Conservation (phyloP, 1,284 basidiomycete species). For the Gomphus bonarii region DNA sequence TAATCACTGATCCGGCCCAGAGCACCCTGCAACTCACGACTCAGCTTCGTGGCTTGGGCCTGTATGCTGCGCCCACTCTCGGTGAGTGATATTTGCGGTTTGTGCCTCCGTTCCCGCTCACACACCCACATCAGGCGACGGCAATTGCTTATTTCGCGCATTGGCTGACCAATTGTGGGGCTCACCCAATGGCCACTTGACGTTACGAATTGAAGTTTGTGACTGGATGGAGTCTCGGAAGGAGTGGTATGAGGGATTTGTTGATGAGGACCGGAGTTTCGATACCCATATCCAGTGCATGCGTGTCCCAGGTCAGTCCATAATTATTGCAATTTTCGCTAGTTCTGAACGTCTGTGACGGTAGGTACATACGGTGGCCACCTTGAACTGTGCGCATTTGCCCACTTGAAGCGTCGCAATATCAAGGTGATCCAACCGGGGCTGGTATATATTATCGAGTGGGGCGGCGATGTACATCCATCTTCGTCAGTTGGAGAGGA, state of each 20-base stretch:
- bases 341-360: neutral
- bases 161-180: conserved; percentile 78
- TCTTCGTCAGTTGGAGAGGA: conserved; percentile 14
- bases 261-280: conserved; percentile 76
- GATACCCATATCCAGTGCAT: conserved; percentile 64
- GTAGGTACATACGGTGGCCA: conserved; percentile 85
- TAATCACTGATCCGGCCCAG: conserved; percentile 51
- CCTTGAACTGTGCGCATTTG: conserved; percentile 83
- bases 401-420: conserved; percentile 65
- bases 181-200: conserved; percentile 55
- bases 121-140: conserved; percentile 39
- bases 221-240: conserved; percentile 69
- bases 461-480: conserved; percentile 34
- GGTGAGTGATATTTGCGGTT: conserved; percentile 19
- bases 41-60: conserved; percentile 62
- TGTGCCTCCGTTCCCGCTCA: neutral
- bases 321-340: conserved; percentile 2
- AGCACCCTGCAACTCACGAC: conserved; percentile 55
- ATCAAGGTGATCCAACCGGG: conserved; percentile 91
- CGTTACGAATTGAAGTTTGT: conserved; percentile 68
- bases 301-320: conserved; percentile 58
- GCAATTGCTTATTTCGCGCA: conserved; percentile 82
- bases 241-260: conserved; percentile 75
- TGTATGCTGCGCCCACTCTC: conserved; percentile 69
- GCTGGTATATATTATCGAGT: conserved; percentile 74